phyloP scores from a whole-genome alignment of 345 rosid species.

The Eutrema yunnanense region DNA sequence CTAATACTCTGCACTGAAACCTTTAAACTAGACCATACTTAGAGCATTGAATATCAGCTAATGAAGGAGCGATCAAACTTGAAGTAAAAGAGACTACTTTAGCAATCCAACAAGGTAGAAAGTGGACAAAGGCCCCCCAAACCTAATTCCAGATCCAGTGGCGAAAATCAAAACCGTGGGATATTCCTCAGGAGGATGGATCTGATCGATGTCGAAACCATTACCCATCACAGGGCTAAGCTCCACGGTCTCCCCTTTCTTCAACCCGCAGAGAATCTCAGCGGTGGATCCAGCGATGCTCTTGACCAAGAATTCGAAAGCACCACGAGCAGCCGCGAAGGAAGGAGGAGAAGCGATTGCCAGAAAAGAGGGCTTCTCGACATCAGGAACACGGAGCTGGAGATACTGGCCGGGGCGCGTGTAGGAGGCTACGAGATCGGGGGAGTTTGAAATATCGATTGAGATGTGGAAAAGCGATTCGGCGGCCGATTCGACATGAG shows the following conservation, averaged over 20 bases:
- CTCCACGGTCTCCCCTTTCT: conserved; percentile 82
- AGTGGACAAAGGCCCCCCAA: not conserved
- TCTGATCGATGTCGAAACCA: conserved; percentile 59
- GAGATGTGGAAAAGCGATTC: conserved; percentile 80
- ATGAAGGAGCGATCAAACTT: not conserved
- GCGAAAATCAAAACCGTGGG: conserved; percentile 81
- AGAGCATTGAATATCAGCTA: not conserved
- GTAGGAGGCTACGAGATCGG: conserved; percentile 65
- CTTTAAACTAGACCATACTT: not conserved
- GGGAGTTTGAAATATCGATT: conserved; percentile 66
- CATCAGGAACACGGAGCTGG: conserved; percentile 71
- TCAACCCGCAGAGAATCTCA: conserved; percentile 71
- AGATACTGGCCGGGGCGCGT: conserved; percentile 80
- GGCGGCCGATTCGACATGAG: conserved; percentile 55
- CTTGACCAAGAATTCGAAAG: conserved; percentile 84
- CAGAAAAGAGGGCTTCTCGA: conserved; percentile 63
- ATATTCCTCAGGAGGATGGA: conserved; percentile 60
- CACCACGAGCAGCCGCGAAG: conserved; percentile 46
- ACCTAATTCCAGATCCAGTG: conserved; percentile 97
- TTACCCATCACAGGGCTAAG: conserved; percentile 69
- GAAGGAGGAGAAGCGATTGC: conserved; percentile 90
- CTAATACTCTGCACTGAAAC: no score
- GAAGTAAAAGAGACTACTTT: not conserved
- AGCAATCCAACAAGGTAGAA: not conserved
- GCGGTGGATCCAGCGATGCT: conserved; percentile 85